Percentiles rank a stretch among this genome's conserved stretches.
Evolutionary conservation across 331 rosid genomes (phyloP).

Genomic region (Pyrus hybrid): DNA sequence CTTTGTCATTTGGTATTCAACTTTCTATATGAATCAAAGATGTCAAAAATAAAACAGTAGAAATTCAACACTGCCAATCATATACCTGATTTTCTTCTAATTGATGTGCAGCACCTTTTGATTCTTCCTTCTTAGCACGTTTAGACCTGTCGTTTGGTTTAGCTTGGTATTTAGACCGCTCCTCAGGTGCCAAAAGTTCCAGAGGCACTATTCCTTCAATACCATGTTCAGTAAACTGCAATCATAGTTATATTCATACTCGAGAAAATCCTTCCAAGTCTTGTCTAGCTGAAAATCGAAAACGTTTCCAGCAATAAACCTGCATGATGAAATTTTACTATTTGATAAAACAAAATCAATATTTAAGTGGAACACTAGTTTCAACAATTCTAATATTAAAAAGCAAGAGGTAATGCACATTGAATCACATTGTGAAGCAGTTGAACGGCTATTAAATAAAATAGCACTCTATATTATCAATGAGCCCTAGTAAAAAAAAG

Average conservation of each 20-base stretch:
- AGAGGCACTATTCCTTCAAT: constrained; percentile 91
- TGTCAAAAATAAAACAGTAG: not conserved
- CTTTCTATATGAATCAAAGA: not conserved
- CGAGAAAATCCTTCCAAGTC: constrained; percentile 96
- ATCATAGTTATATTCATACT: constrained; percentile 30
- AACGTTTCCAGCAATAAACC: constrained; percentile 99
- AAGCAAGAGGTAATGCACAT: not conserved
- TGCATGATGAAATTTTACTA: constrained; percentile 29
- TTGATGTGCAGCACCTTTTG: constrained; percentile 55
- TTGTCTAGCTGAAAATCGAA: constrained; percentile 89
- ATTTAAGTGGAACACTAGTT: not conserved
- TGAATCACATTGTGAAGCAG: not conserved
- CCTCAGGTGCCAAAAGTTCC: constrained; percentile 83
- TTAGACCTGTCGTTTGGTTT: constrained; percentile 77
- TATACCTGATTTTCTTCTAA: constrained; percentile 81
- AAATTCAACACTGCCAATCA: not conserved
- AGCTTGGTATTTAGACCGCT: constrained; percentile 71
- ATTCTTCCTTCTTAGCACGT: constrained; percentile 79
- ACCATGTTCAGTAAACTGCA: constrained; percentile 88
- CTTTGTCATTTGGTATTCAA: not conserved
- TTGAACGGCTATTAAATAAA: not conserved
- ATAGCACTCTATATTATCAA: not conserved
- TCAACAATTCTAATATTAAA: not conserved
- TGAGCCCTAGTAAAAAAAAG: not conserved
- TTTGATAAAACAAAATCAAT: not conserved